phyloP scores from a whole-genome alignment of 2,329 filamentous ascomycete species.

The Fusarium sulawesiense region DNA sequence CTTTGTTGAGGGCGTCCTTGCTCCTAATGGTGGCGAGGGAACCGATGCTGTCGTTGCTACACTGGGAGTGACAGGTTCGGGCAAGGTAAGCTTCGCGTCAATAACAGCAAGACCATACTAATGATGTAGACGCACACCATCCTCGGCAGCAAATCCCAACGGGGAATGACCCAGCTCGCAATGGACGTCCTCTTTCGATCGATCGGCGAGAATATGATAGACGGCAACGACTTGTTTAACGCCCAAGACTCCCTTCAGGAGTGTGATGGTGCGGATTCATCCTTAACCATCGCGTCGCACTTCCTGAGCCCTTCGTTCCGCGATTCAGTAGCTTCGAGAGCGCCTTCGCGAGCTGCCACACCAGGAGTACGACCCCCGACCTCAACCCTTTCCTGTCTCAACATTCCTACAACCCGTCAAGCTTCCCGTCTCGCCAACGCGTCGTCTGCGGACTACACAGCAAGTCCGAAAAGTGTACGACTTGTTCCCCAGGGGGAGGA shows the following conservation, averaged over 20 bases:
- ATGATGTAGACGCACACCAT: slow-evolving; percentile 87
- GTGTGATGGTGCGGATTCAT: slow-evolving; percentile 84
- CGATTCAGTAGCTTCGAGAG: slow-evolving; percentile 69
- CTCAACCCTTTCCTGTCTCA: slow-evolving; percentile 52
- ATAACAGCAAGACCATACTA: slow-evolving; percentile 6
- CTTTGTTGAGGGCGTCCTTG: slow-evolving; percentile 84
- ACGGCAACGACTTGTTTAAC: slow-evolving; percentile 66
- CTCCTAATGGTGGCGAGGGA: slow-evolving; percentile 77
- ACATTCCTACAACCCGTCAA: slow-evolving; percentile 41
- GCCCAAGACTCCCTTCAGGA: slow-evolving; percentile 79
- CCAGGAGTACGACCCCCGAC: slow-evolving; percentile 69
- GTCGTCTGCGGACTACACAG: slow-evolving; percentile 44
- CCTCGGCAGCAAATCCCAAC: slow-evolving; percentile 85
- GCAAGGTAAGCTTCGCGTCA: slow-evolving; percentile 74
- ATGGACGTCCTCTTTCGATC: slow-evolving; percentile 91
- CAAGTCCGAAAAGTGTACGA: slow-evolving; percentile 59
- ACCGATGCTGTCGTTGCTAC: slow-evolving; percentile 92
- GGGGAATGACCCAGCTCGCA: slow-evolving; percentile 90
- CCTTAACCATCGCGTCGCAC: slow-evolving; percentile 76
- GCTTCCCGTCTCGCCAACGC: slow-evolving; percentile 40
- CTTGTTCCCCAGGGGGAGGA: slow-evolving; percentile 53
- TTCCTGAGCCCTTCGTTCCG: slow-evolving; percentile 85
- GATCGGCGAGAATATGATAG: slow-evolving; percentile 77
- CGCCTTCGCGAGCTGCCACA: slow-evolving; percentile 73
- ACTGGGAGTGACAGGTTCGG: slow-evolving; percentile 92